Percentiles rank a stretch among this genome's conserved stretches.
These are phyloP conservation scores for Chalaropsis ovoidea DNA, from an alignment of 2,329 filamentous ascomycete species.

Conservation along the genomic window DNA sequence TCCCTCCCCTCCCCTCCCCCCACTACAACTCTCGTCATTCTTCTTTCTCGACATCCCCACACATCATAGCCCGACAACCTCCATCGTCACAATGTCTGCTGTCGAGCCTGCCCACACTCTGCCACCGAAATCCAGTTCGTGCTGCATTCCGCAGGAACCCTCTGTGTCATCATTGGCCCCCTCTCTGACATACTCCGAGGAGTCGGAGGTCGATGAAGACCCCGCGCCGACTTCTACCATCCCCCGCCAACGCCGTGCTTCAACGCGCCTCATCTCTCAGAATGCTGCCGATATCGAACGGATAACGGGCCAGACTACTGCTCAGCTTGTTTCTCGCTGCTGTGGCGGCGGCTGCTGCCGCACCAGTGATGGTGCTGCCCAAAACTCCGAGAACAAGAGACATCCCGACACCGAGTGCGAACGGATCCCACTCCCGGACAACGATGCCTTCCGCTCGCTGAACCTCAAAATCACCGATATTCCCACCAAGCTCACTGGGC, in stretches of 20 bases:
- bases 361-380: conserved; percentile 38
- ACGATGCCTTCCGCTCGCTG: conserved; percentile 72
- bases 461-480: conserved; percentile 66
- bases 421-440: conserved; percentile 55
- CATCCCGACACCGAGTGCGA: conserved; percentile 35
- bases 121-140: conserved; percentile 31
- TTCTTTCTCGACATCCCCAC: neutral
- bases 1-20: neutral
- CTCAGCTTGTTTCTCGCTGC: conserved; percentile 51
- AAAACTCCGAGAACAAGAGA: conserved; percentile 34
- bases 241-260: conserved; percentile 50
- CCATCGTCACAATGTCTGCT: conserved; percentile 22
- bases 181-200: conserved; percentile 53
- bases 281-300: conserved; percentile 52
- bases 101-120: conserved; percentile 31
- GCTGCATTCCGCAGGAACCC: conserved; percentile 37
- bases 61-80: neutral
- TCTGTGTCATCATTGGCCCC: conserved; percentile 44
- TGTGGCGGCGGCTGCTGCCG: conserved; percentile 57
- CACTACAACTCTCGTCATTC: neutral
- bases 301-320: conserved; percentile 54
- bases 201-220: conserved; percentile 50
- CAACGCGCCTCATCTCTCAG: conserved; percentile 56
- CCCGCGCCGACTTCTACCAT: conserved; percentile 36
- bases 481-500: conserved; percentile 59